Evolutionary conservation across 2,329 filamentous ascomycete genomes (phyloP), one percentile per base, ranked within the genome.

Genomic region (Hymenoscyphus scutula): DNA sequence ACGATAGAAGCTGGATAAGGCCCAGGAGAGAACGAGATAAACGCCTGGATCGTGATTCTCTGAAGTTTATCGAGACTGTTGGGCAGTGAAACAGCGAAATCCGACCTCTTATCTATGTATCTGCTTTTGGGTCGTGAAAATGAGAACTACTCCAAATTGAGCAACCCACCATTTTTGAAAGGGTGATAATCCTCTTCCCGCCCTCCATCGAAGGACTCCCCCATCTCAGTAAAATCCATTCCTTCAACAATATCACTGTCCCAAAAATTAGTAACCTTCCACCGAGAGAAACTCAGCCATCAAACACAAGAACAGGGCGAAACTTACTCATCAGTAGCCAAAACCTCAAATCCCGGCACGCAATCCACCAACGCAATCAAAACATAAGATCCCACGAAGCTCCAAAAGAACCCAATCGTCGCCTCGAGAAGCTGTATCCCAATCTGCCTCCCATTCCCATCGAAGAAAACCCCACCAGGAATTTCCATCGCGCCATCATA

Each of bases 281-380:
- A n/a, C n/a, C n/a, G n/a, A n/a, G n/a, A n/a, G n/a, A 27, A 23
- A 7, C 8, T 17, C 3, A 53, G 19, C 8, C 48, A 8, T 2
- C 6, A 48, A n/a, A 6, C 41, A 48, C 17, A 6, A 6, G 7
- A 19, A 48, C 13, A 19, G n/a, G n/a, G 23, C 1, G 7, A 19
- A 48, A 77, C 80, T 74, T 70, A 83, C 80, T 82, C 80, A 68
- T 84, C 81, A 23, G 75, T 75, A 5, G 80, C 81, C 66, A 84
- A 67, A 5, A 83, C 80, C 65, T 84, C 80, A 11, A 82, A 74
- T 1, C 80, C 81, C 17, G 81, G 81, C 5, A 84, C 71, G 65
- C 79, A 83, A 67, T 84, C 81, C 58, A 83, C 78, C 59, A 82
- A 60, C 3, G 80, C 80, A 68, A 82, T 78, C 7, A 84, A 75